A percentile compares a stretch with the other conserved stretches of the same genome.
Conservation (phyloP, 73 alveolate genomes). For the Paraurostyla sp. region DNA sequence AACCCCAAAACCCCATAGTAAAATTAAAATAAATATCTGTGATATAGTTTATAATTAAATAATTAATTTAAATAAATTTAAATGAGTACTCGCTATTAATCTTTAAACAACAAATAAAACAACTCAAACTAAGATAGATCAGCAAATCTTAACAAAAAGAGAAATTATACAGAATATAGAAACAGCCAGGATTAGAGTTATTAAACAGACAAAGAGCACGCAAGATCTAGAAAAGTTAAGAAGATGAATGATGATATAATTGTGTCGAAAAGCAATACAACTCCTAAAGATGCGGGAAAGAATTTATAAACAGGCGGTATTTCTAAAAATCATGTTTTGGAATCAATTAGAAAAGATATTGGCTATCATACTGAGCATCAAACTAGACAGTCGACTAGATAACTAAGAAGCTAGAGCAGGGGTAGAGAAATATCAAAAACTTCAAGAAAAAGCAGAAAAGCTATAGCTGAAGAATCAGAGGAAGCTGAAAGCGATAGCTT, state of each 20-base stretch:
- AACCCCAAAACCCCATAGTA: no score
- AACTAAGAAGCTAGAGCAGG: no score
- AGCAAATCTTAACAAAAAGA: background rate
- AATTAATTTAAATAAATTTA: no score
- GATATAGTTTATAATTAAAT: no score
- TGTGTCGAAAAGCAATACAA: background rate
- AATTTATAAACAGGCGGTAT: background rate
- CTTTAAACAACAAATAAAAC: no score
- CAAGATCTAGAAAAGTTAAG: background rate
- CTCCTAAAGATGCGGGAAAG: conserved; percentile 1
- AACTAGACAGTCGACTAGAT: background rate
- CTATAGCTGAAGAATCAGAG: no score
- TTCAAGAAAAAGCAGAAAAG: no score
- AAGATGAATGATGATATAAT: background rate
- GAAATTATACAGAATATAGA: background rate
- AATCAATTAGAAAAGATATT: background rate
- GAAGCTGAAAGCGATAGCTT: no score
- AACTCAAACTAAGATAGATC: no score
- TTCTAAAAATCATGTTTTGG: background rate
- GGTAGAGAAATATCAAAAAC: no score
- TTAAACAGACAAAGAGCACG: background rate
- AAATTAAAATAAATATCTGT: no score
- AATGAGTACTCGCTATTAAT: no score
- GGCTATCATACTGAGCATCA: background rate
- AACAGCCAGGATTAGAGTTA: background rate